Evolutionary conservation across 2,329 filamentous ascomycete species (phyloP).

Genomic region (Atkinsonella hypoxylon): DNA sequence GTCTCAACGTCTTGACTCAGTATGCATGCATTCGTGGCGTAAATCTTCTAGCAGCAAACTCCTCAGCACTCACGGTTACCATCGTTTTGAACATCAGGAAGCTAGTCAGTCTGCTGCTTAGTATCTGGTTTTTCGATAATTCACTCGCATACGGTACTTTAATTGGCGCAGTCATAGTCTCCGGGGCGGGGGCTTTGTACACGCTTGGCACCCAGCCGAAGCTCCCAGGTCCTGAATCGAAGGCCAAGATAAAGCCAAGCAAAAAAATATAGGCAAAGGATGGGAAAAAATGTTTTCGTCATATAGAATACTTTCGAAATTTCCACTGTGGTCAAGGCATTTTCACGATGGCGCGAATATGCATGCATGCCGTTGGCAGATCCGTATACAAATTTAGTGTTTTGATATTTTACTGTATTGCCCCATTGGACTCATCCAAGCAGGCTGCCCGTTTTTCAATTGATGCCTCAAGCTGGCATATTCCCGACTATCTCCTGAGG

Average conservation of each 20-base stretch:
- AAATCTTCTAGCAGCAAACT: constrained; percentile 80
- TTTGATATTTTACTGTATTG: neutral
- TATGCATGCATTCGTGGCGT: constrained; percentile 93
- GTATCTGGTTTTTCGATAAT: constrained; percentile 92
- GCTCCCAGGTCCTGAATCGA: constrained; percentile 1
- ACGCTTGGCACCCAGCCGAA: constrained; percentile 51
- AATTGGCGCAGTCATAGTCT: constrained; percentile 73
- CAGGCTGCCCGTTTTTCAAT: constrained; percentile 6
- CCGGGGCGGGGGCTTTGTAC: constrained; percentile 83
- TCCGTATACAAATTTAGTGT: neutral
- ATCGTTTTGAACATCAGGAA: constrained; percentile 95
- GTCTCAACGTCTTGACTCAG: constrained; percentile 76
- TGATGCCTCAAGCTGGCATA: too few relatives aligned
- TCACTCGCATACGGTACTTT: constrained; percentile 63
- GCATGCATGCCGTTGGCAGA: neutral
- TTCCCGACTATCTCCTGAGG: neutral
- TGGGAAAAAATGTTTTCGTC: neutral
- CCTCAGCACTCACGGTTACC: constrained; percentile 86
- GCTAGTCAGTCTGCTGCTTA: constrained; percentile 78
- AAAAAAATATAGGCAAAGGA: neutral
- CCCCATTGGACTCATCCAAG: too few relatives aligned
- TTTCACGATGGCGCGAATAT: too few relatives aligned
- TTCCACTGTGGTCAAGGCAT: too few relatives aligned
- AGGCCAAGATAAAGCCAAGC: neutral
- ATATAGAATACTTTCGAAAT: too few relatives aligned